phyloP scores from a whole-genome alignment of 768 basidiomycete species.

The Clathrus columnatus region DNA sequence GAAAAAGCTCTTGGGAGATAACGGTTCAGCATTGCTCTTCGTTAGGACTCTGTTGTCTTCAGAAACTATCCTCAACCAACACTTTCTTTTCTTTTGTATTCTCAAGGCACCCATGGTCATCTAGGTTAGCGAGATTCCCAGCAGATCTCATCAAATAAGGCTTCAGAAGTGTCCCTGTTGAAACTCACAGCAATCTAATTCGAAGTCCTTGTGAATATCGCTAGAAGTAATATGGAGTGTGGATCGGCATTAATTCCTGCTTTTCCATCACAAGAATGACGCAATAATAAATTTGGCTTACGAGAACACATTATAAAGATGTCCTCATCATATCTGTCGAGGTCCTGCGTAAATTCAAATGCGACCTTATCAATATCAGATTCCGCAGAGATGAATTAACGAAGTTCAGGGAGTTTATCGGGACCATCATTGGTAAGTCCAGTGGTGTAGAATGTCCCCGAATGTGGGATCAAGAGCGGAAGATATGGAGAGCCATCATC shows the following conservation, averaged over 20 bases:
- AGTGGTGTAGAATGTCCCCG: too few species aligned
- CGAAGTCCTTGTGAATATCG: neutral
- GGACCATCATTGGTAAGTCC: too few species aligned
- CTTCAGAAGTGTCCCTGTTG: neutral
- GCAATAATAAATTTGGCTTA: too few species aligned
- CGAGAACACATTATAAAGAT: neutral
- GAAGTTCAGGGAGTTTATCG: neutral
- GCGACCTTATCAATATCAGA: neutral
- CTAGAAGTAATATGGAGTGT: neutral
- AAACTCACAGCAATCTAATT: neutral
- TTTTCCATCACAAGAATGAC: neutral
- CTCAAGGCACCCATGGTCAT: neutral
- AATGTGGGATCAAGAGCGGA: neutral
- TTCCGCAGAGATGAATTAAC: neutral
- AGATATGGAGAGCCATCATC: neutral
- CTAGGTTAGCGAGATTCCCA: neutral
- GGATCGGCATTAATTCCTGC: neutral
- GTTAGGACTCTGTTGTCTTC: too few species aligned
- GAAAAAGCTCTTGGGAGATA: neutral
- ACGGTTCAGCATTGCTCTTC: neutral
- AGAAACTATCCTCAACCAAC: neutral
- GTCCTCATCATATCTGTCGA: neutral
- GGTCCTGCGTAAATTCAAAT: neutral
- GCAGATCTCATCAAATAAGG: too few species aligned
- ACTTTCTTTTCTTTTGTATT: neutral